Percentiles rank a stretch among this genome's conserved stretches.
Conservation (phyloP, 495 filamentous ascomycete genomes). For the Podospora pseudoanserina region DNA sequence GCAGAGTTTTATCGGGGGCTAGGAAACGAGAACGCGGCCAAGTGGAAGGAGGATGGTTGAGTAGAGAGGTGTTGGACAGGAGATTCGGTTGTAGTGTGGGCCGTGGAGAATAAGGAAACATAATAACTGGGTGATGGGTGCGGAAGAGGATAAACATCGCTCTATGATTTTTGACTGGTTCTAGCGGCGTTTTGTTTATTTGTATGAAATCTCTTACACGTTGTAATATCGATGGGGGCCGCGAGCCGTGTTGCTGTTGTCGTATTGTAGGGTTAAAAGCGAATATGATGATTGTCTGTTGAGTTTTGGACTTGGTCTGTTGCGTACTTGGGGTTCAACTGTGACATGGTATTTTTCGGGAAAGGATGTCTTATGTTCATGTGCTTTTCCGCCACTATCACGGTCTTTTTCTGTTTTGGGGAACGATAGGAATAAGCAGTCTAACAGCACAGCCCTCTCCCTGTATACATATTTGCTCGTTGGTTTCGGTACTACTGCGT, state of each 20-base stretch:
- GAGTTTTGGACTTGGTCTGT: background rate
- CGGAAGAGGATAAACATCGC: background rate
- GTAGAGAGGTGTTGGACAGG: constrained; percentile 17
- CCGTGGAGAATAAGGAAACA: background rate
- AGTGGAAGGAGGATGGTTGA: background rate
- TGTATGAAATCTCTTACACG: constrained; percentile 15
- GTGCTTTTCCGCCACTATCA: constrained; percentile 16
- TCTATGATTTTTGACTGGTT: background rate
- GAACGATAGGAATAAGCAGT: no score
- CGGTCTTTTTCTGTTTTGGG: constrained; percentile 27
- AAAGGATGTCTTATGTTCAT: background rate
- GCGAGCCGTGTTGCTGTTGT: background rate
- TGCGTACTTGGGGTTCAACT: background rate
- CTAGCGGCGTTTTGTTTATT: constrained; percentile 8
- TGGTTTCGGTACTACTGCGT: no score
- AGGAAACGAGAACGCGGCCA: background rate
- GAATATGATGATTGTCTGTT: background rate
- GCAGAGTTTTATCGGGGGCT: background rate
- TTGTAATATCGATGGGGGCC: constrained; percentile 15
- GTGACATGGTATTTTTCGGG: background rate
- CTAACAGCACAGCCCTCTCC: no score
- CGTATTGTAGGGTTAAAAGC: background rate
- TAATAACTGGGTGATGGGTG: background rate
- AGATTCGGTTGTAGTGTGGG: constrained; percentile 6
- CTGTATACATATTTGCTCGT: no score